Percentiles rank a stretch among this genome's conserved stretches.
phyloP scores from a whole-genome alignment of 108 stramenopile species.

The Nitzschia sp. region DNA sequence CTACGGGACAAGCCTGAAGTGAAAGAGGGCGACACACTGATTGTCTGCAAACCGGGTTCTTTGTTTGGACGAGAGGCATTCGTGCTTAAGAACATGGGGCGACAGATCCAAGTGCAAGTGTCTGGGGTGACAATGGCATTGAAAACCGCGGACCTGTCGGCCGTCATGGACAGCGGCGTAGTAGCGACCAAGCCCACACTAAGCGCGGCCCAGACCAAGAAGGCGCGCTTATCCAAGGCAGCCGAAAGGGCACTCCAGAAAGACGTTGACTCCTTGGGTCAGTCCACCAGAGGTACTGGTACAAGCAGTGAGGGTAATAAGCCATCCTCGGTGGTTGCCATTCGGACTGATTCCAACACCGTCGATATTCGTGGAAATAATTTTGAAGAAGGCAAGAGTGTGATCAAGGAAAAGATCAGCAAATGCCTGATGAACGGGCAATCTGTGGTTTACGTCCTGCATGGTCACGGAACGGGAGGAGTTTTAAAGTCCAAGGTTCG shows the following conservation, averaged over 20 bases:
- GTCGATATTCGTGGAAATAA: slow-evolving; percentile 83
- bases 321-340: slow-evolving; percentile 18
- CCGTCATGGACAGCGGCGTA: background rate
- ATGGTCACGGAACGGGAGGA: slow-evolving; percentile 84
- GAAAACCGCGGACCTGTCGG: slow-evolving; percentile 67
- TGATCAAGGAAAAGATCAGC: slow-evolving; percentile 58
- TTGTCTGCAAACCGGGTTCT: slow-evolving; percentile 70
- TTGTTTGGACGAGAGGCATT: slow-evolving; percentile 70
- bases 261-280: slow-evolving; percentile 13
- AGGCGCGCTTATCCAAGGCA: slow-evolving; percentile 45
- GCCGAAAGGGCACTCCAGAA: slow-evolving; percentile 61
- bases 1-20: slow-evolving; percentile 49
- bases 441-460: slow-evolving; percentile 60
- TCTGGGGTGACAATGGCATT: slow-evolving; percentile 53
- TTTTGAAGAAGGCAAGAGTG: slow-evolving; percentile 76
- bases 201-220: background rate
- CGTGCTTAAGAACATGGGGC: slow-evolving; percentile 52
- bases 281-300: background rate
- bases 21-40: slow-evolving; percentile 59
- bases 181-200: background rate
- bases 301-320: slow-evolving; percentile 1
- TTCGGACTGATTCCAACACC: slow-evolving; percentile 82
- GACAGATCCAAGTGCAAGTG: slow-evolving; percentile 65
- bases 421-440: slow-evolving; percentile 46
- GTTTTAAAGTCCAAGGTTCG: slow-evolving; percentile 74